Base-by-base conservation (phyloP, 495 filamentous ascomycete species). In the Hypoxylon trugodes region DNA sequence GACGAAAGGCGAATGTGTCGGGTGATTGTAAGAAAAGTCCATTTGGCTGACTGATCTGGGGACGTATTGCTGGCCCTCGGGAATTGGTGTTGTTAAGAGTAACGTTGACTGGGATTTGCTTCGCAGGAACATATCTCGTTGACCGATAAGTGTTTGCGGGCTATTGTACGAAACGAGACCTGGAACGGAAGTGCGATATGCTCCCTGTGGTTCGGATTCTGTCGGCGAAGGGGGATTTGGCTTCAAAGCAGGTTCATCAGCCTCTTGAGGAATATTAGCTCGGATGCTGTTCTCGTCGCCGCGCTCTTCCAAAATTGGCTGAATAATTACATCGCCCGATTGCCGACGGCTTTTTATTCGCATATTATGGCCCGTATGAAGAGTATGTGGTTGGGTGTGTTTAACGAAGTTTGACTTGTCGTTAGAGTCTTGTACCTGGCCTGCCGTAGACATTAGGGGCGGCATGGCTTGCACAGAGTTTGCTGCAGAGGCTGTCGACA, bases 61-160 rank as follows among this genome's bases (percentile, higher is more conserved):
- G 42, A 49, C 13, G 41, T 57, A 16, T 62, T 67, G 54, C 21
- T 61, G 16, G 36, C 54, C 13, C 43, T 66, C 62, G 49, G 64
- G 57, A 49, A 50, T 65, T 25, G 61, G 43, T 25, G 69, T 47
- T 52, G 57, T 50, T 40, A 36, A 67, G 45, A 41, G 66, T 48
- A 62, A 59, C 57, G 69, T 80, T 63, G 58, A 76, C 55, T 53
- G 68, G 25, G 76, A 75, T 57, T 82, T 83, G 59, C 74, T 85
- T 16, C 83, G 82, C 12, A 90, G 70, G 37, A 88, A 77, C 43
- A 70, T 79, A 37, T 90, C 85, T 19, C 89, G 83, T 68, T 84
- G 81, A 12, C 82, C 82, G n/a, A 90, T 79, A 1, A 90, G 75
- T 3, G 87, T 90, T 49, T 80, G 77, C 4, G 74, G 70, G 22